Evolutionary conservation across 306 rosid species (phyloP).

Genomic region (Medicago ruthenica): DNA sequence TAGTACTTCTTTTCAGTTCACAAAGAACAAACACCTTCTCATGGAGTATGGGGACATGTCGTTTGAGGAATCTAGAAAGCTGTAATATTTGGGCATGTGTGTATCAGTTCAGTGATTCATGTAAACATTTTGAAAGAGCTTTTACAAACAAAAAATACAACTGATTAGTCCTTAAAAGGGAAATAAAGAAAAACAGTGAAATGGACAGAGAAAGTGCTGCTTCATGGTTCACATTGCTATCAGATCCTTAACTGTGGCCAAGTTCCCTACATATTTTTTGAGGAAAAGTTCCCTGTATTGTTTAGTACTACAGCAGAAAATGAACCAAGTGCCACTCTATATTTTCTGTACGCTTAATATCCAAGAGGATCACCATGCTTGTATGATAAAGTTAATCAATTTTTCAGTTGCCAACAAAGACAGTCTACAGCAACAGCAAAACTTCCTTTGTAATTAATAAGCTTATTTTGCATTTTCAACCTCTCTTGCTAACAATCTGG

Average conservation of each 20-base stretch:
- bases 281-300: neutral
- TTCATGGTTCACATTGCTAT: neutral
- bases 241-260: neutral
- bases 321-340: neutral
- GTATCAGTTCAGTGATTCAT: neutral
- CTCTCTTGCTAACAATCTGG: conserved; percentile 17
- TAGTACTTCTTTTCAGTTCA: neutral
- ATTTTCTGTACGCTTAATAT: neutral
- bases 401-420: no score
- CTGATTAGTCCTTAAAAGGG: neutral
- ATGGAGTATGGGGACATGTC: neutral
- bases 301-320: neutral
- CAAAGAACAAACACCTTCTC: neutral
- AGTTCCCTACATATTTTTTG: no score
- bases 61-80: no score
- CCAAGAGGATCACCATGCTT: neutral
- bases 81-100: neutral
- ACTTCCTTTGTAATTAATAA: neutral
- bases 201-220: neutral
- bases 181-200: neutral
- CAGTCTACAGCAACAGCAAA: neutral
- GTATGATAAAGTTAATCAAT: neutral
- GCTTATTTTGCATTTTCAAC: conserved; percentile 19
- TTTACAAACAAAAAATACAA: neutral
- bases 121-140: neutral